phyloP scores from a whole-genome alignment of 2,329 filamentous ascomycete genomes.

The Sclerotinia nivalis region DNA sequence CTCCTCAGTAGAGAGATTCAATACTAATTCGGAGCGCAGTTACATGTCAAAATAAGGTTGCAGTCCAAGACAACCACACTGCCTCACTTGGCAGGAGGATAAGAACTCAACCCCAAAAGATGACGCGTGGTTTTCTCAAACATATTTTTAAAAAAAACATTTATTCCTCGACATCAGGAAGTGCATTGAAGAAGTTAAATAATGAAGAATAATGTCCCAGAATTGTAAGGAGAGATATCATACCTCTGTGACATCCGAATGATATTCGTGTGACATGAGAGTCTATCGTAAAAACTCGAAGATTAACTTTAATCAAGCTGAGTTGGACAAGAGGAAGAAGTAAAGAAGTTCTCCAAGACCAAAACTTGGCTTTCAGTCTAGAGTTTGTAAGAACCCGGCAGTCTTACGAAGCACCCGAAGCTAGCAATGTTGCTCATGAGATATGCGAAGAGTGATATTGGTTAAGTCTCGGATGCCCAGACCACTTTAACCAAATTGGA shows the following conservation, averaged over 20 bases:
- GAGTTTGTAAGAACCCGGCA: neutral
- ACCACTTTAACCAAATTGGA: too few species aligned
- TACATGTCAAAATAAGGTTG: neutral
- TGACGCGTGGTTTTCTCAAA: neutral
- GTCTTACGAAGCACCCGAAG: neutral
- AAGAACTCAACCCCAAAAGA: neutral
- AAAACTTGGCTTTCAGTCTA: neutral
- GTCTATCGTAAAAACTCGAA: neutral
- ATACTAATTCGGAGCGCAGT: neutral
- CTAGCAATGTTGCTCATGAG: neutral
- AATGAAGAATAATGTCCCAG: neutral
- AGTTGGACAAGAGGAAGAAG: neutral
- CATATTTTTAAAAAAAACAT: neutral
- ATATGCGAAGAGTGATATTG: neutral
- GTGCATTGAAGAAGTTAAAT: neutral
- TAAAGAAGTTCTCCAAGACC: neutral
- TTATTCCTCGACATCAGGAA: neutral
- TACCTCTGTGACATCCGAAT: neutral
- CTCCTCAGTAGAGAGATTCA: neutral
- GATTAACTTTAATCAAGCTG: neutral
- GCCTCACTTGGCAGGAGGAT: neutral
- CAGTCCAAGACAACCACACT: neutral
- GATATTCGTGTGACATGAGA: neutral
- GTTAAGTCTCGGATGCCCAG: neutral
- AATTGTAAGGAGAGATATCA: neutral